These are phyloP conservation scores for Fusarium foetens DNA, from an alignment of 2,329 filamentous ascomycete genomes.

Conservation along the genomic window DNA sequence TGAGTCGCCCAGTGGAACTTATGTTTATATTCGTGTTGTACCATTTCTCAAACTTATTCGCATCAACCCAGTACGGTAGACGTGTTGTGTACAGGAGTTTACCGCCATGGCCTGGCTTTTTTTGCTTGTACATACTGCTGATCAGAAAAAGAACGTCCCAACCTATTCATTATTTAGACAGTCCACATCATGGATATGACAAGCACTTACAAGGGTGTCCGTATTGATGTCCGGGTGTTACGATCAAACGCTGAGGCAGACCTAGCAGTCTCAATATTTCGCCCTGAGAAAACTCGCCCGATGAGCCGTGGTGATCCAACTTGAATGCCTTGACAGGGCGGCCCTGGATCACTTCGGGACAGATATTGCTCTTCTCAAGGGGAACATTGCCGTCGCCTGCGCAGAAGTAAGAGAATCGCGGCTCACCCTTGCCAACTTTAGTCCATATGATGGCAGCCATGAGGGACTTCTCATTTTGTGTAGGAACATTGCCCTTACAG, in stretches of 20 bases:
- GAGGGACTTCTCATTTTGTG: no score
- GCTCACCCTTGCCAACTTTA: no score
- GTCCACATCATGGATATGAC: no score
- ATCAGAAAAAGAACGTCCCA: neutral
- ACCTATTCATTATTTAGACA: no score
- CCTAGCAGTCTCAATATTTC: rapidly evolving
- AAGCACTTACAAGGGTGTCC: neutral
- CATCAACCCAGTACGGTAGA: neutral
- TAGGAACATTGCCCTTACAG: no score
- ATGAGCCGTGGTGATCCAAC: neutral
- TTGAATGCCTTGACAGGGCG: neutral
- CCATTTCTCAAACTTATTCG: neutral
- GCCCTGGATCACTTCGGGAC: rapidly evolving
- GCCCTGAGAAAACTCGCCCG: rapidly evolving
- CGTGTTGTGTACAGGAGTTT: neutral
- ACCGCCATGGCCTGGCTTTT: no score
- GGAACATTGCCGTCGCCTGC: neutral
- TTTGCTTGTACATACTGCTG: neutral
- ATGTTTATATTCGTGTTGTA: no score
- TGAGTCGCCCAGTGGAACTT: no score
- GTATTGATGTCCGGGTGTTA: neutral
- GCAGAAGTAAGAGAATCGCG: neutral
- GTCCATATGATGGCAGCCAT: no score
- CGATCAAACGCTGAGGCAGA: rapidly evolving
- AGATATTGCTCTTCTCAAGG: rapidly evolving